Base-by-base conservation (phyloP, 2,329 filamentous ascomycete genomes). In the Fusarium pilosicola region DNA sequence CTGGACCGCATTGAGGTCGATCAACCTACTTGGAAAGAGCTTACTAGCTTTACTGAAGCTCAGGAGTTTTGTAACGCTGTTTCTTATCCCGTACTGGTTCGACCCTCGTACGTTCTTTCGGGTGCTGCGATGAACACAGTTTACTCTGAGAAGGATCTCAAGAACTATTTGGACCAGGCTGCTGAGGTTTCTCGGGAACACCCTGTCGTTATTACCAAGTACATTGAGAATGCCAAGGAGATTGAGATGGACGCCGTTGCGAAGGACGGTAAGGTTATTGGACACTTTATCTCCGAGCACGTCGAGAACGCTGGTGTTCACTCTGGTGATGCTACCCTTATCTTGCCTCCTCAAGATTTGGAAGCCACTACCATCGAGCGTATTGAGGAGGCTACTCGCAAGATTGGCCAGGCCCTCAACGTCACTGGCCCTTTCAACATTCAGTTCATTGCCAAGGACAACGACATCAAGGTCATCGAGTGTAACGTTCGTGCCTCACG, bases 221-320 rank as follows among this genome's bases (percentile, higher is more conserved):
- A 98, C 85, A 98, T 99, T 76, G 96, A 99, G 86, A 96, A 97
- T 76, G 96, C 96, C 74, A 98, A 99, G 87, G 96, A 99, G 83
- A 98, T 99, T 73, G 96, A 99, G 84, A 98, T 99, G 96, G 96
- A 99, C 78, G 96, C 96, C 45, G 96, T 99, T 49, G 96, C 96
- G 61, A 92, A 92, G 78, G 93, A 97, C 76, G 96, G 96, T 80
- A 92, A 89, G 62, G 93, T 98, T 84, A 90, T 98, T 65, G 95
- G 96, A 18, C 96, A 98, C 83, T 98, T 98, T 84, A 94, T 99
- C 80, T 98, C 96, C 1, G 96, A 99, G 86, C 96, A 99, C 82
- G 96, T 99, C 46, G 96, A 99, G 84, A 98, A 98, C 78, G 96
- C 96, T 26, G 96, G 96, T 86, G 96, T 99, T 15, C 96, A 99